Percentiles rank a stretch among this genome's conserved stretches.
Evolutionary conservation across 2,329 filamentous ascomycete species (phyloP).

Genomic region (Talaromyces verruculosus): DNA sequence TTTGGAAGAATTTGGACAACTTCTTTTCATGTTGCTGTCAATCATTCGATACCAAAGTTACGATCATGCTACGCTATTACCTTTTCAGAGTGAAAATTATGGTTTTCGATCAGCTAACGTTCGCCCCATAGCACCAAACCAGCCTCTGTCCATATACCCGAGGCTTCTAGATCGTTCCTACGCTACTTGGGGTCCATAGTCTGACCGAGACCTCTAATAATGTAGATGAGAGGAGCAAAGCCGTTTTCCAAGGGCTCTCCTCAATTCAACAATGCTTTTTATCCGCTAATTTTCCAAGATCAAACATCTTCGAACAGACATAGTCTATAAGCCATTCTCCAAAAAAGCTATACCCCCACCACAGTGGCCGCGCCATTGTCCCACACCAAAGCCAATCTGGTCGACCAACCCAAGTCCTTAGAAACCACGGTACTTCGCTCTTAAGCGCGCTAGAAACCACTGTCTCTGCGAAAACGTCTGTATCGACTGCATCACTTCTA

Average conservation of each 20-base stretch:
- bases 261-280: neutral
- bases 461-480: neutral
- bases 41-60: too few relatives aligned
- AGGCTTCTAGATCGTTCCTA: neutral
- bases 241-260: neutral
- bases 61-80: neutral
- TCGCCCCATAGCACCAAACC: neutral
- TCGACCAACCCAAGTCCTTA: neutral
- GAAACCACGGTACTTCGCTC: neutral
- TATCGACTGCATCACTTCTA: conserved; percentile 6
- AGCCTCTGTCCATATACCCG: neutral
- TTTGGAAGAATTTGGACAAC: neutral
- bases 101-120: neutral
- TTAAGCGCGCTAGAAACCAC: conserved; percentile 1
- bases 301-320: conserved; percentile 10
- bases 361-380: conserved; percentile 6
- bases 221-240: neutral
- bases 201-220: neutral
- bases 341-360: conserved; percentile 9
- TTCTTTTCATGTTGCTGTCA: neutral
- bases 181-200: neutral
- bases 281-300: neutral
- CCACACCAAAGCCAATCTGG: conserved; percentile 9
- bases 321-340: conserved; percentile 8
- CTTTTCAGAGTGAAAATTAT: neutral